These are phyloP conservation scores for Spergularia marina DNA, from an alignment of 148 eudicot genomes.

Conservation along the genomic window DNA sequence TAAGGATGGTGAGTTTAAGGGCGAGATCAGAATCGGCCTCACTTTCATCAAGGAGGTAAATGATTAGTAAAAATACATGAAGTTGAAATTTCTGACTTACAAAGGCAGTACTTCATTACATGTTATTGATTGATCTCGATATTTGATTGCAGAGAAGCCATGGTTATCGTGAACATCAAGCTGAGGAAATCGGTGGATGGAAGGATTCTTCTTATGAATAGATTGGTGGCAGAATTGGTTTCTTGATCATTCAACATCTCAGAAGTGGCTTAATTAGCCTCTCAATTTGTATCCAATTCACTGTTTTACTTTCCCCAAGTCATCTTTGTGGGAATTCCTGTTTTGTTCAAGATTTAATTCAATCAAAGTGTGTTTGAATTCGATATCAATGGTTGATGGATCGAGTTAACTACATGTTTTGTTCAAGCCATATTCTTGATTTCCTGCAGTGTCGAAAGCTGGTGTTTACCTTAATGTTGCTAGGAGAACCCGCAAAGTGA, in stretches of 20 bases:
- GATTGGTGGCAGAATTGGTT: not conserved
- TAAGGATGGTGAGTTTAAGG: slow-evolving; percentile 61
- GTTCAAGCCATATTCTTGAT: not conserved
- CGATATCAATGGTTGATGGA: not conserved
- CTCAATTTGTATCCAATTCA: not conserved
- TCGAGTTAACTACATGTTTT: not conserved
- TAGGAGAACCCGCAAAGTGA: no score
- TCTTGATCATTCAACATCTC: slow-evolving; percentile 6
- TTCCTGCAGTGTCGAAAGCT: not conserved
- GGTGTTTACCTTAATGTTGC: not conserved
- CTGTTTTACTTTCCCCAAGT: not conserved
- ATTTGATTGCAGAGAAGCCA: slow-evolving; percentile 29
- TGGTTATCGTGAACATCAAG: slow-evolving; percentile 30
- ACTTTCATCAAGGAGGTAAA: slow-evolving; percentile 60
- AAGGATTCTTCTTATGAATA: slow-evolving; percentile 39
- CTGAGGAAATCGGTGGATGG: slow-evolving; percentile 70
- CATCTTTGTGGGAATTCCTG: not conserved
- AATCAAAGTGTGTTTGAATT: not conserved
- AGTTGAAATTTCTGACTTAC: no score
- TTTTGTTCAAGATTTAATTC: not conserved
- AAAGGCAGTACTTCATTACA: no score
- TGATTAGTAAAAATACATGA: not conserved
- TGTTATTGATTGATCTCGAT: no score
- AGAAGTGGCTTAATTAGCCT: not conserved
- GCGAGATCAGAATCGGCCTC: slow-evolving; percentile 64